Conservation (phyloP, 164 flowering plant species). For the Cinnamomum chago region DNA sequence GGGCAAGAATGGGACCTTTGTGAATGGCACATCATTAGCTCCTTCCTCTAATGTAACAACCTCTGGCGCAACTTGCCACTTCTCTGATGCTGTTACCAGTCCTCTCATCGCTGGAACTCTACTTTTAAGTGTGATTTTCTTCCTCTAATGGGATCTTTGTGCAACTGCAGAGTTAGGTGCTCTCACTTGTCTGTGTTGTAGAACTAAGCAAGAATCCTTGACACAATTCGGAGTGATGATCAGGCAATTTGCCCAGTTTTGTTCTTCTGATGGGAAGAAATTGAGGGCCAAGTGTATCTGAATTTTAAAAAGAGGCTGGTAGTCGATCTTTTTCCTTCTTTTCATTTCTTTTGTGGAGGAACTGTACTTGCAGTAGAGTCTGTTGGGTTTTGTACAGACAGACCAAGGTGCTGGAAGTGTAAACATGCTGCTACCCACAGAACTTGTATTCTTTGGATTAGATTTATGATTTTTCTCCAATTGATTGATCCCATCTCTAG, state of each 20-base stretch:
- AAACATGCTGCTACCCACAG: background rate
- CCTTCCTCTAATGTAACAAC: constrained; percentile 66
- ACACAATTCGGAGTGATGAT: background rate
- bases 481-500: background rate
- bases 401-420: background rate
- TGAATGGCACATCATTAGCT: constrained; percentile 51
- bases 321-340: background rate
- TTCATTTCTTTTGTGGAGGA: background rate
- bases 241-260: constrained; percentile 1
- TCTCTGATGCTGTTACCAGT: constrained; percentile 13
- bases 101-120: constrained; percentile 25
- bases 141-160: constrained; percentile 15
- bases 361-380: too few relatives aligned
- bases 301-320: background rate
- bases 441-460: constrained; percentile 5
- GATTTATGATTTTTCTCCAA: background rate
- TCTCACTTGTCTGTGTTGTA: background rate
- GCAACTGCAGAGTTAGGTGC: too few relatives aligned
- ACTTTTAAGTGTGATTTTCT: constrained; percentile 30
- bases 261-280: constrained; percentile 7
- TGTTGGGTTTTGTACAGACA: constrained; percentile 4
- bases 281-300: background rate
- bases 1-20: constrained; percentile 50
- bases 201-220: background rate
- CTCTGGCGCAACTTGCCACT: constrained; percentile 25